These are phyloP conservation scores for Alternaria ventricosa DNA, from an alignment of 2,329 filamentous ascomycete genomes.

Conservation along the genomic window DNA sequence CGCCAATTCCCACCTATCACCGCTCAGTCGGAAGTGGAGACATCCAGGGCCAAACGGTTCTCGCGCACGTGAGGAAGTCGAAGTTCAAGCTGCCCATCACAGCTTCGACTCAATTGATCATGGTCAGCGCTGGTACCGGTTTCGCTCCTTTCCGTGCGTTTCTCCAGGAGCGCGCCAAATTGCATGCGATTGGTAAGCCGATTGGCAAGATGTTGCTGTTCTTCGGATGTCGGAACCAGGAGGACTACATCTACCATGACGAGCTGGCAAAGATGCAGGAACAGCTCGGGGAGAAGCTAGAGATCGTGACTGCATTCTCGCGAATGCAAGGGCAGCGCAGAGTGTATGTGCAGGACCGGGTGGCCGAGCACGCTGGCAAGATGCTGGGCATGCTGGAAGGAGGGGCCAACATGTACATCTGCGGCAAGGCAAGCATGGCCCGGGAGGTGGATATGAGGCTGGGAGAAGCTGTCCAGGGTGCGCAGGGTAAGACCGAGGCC, in stretches of 20 bases:
- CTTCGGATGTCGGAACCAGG: slow-evolving; percentile 39
- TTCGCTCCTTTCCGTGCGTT: slow-evolving; percentile 46
- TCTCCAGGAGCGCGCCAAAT: slow-evolving; percentile 43
- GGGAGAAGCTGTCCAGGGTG: slow-evolving; percentile 44
- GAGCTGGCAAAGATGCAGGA: slow-evolving; percentile 31
- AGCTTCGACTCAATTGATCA: slow-evolving; percentile 56
- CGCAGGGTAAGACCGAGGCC: slow-evolving; percentile 49
- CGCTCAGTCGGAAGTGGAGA: slow-evolving; percentile 13
- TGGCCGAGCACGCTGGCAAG: slow-evolving; percentile 36
- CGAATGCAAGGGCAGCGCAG: slow-evolving; percentile 17
- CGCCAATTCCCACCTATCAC: slow-evolving; percentile 22
- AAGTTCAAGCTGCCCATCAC: slow-evolving; percentile 56
- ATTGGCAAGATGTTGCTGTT: slow-evolving; percentile 42
- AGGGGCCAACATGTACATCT: slow-evolving; percentile 52
- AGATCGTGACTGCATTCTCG: slow-evolving; percentile 37
- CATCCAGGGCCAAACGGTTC: slow-evolving; percentile 34
- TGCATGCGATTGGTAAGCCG: slow-evolving; percentile 37
- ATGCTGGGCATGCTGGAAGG: slow-evolving; percentile 47
- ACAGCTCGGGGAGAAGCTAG: slow-evolving; percentile 30
- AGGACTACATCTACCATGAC: slow-evolving; percentile 45
- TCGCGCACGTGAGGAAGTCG: slow-evolving; percentile 51
- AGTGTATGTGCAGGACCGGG: slow-evolving; percentile 51
- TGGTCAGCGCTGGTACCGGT: slow-evolving; percentile 46
- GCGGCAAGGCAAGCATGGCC: slow-evolving; percentile 50
- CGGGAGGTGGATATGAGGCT: slow-evolving; percentile 51